Evolutionary conservation across 2,329 filamentous ascomycete species (phyloP).

Genomic region (Fusarium pilosicola): DNA sequence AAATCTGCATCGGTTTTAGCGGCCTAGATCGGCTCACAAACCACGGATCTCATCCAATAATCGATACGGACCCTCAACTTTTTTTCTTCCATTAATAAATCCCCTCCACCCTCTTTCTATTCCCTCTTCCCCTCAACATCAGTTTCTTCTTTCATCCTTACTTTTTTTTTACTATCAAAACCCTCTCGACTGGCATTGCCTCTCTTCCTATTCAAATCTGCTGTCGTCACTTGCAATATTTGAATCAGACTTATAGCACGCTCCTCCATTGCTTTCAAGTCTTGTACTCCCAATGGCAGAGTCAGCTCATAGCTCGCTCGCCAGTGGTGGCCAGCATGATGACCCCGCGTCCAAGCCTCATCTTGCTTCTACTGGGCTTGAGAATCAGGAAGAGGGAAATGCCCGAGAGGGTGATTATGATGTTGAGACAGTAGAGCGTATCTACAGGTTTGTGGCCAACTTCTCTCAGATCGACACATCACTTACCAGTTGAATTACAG

Average conservation of each 20-base stretch:
- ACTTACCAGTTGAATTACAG: slow-evolving; percentile 25
- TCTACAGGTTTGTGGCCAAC: slow-evolving; percentile 53
- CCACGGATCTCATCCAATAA: slow-evolving; percentile 2
- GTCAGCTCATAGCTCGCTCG: slow-evolving; percentile 43
- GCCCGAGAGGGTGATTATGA: slow-evolving; percentile 56
- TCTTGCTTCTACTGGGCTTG: slow-evolving; percentile 34
- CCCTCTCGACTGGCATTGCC: slow-evolving; percentile 38
- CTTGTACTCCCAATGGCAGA: slow-evolving; percentile 56
- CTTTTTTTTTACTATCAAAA: neutral
- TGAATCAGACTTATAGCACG: slow-evolving; percentile 56
- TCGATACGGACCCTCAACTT: neutral
- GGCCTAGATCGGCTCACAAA: slow-evolving; percentile 38
- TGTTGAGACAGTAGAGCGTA: slow-evolving; percentile 62
- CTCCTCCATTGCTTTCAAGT: slow-evolving; percentile 62
- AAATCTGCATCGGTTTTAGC: slow-evolving; percentile 32
- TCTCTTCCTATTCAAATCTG: slow-evolving; percentile 31
- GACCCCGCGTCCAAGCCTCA: slow-evolving; percentile 35
- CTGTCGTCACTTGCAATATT: neutral
- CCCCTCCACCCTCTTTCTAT: slow-evolving; percentile 20
- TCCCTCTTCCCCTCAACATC: slow-evolving; percentile 20
- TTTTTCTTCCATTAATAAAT: slow-evolving; percentile 17
- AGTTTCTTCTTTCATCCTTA: neutral
- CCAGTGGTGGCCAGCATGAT: slow-evolving; percentile 48
- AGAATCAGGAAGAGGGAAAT: slow-evolving; percentile 47
- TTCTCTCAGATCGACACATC: neutral